Evolutionary conservation across 202 grass and related monocot species (phyloP), one percentile per base, ranked within the genome.

Genomic region (Zizania palustris): DNA sequence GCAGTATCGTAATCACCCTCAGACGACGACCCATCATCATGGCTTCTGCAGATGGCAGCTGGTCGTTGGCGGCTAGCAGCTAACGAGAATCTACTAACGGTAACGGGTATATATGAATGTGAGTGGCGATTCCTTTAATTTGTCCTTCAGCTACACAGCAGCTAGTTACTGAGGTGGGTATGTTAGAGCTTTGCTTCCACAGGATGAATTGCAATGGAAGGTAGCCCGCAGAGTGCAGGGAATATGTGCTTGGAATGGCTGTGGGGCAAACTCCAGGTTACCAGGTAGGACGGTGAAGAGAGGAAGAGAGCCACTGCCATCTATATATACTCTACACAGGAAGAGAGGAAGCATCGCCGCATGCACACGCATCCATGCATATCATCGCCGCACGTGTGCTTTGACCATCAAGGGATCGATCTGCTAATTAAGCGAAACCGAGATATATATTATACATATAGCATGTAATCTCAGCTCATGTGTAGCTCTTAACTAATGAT

Each of bases 181-280:
- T 72, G 15, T 38, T 15, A 5, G 57, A 21, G 11, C 21, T 54
- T 59, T 83, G 43, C 73, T 41, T 61, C 14, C 3, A 62, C 46
- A 14, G 11, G 80, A 46, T 69, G 80, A 83, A 83, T n/a, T 83
- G 85, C 63, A 21, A 56, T 12, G 6, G 80, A 83, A 83, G 85
- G 80, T 60, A 69, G 74, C 33, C 56, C 62, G 62, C 11, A 6
- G 82, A 49, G 7, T 51, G 74, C 55, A 16, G 56, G 10, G 80
- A 88, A 88, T 88, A 50, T 84, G 74, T 83, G 70, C 85, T 84
- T 88, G 85, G 80, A 70, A 84, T 70, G 84, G 74, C 12, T 38
- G 39, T 60, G 40, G 48, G 75, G 80, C 68, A 83, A 83, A 3
- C 74, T 74, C 22, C 68, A 43, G 44, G 73, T 73, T 69, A 69